Conservation (phyloP, 352 stramenopile genomes). For the Pythium graminicola region DNA sequence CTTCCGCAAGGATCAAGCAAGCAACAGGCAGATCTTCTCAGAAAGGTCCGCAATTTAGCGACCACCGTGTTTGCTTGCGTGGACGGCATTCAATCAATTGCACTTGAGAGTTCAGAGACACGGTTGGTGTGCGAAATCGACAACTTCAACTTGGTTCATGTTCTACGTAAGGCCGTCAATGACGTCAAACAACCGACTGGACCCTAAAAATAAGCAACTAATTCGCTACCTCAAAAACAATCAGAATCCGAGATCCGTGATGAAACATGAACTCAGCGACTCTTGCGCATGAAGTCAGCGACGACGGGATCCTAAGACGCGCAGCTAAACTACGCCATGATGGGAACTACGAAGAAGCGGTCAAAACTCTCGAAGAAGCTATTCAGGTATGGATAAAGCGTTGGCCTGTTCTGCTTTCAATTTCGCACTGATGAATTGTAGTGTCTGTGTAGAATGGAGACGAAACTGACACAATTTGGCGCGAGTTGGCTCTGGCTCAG, state of each 20-base stretch:
- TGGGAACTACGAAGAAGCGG: slow-evolving; percentile 35
- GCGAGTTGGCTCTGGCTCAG: slow-evolving; percentile 49
- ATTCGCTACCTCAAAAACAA: too few species aligned
- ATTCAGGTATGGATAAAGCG: slow-evolving; percentile 31
- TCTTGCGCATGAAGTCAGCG: slow-evolving; percentile 10
- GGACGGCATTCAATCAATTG: slow-evolving; percentile 34
- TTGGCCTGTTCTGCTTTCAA: too few species aligned
- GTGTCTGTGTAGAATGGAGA: slow-evolving; percentile 32
- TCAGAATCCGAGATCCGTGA: not conserved
- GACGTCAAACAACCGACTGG: not conserved
- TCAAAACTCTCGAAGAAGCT: slow-evolving; percentile 31
- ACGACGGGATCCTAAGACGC: slow-evolving; percentile 23
- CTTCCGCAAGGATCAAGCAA: slow-evolving; percentile 34
- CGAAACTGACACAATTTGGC: slow-evolving; percentile 51
- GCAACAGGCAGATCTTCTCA: slow-evolving; percentile 18
- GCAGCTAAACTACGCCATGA: slow-evolving; percentile 29
- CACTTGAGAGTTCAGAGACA: slow-evolving; percentile 32
- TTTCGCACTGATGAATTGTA: not conserved
- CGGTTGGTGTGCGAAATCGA: slow-evolving; percentile 45
- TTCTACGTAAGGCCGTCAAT: not conserved
- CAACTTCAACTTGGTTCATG: slow-evolving; percentile 27
- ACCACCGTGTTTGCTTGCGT: slow-evolving; percentile 28
- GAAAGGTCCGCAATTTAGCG: slow-evolving; percentile 21
- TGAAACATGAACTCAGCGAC: too few species aligned
- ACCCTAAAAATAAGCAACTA: slow-evolving; percentile 24